Evolutionary conservation across 257 asterid genomes (phyloP).

Genomic region (Solanum paucissectum): DNA sequence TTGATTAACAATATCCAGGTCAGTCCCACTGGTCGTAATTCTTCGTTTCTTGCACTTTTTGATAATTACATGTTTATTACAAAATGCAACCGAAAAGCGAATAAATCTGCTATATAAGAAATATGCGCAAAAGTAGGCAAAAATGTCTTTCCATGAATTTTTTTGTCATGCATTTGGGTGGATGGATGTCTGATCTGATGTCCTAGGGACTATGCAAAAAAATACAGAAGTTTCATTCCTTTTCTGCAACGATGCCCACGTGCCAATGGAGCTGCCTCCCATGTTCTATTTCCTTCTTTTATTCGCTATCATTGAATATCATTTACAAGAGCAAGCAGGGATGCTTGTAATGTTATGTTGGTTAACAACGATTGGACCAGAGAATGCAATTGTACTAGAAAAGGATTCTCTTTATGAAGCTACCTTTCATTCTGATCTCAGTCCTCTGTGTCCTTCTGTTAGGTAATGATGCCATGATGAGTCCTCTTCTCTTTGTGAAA

Average conservation of each 20-base stretch:
- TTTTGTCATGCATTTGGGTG: not conserved
- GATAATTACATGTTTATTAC: not conserved
- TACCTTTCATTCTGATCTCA: not conserved
- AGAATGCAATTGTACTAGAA: not conserved
- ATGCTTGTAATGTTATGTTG: not conserved
- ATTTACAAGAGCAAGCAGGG: not conserved
- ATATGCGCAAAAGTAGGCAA: not conserved
- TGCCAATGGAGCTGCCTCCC: not conserved
- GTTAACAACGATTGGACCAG: not conserved
- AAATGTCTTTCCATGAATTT: not conserved
- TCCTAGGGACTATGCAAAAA: not conserved
- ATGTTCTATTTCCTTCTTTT: not conserved
- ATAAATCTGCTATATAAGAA: not conserved
- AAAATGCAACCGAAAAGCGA: not conserved
- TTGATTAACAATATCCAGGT: conserved; percentile 95
- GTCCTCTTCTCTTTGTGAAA: not conserved
- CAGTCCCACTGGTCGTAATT: conserved; percentile 5
- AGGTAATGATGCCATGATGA: not conserved
- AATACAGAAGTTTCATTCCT: not conserved
- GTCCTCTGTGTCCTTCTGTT: not conserved
- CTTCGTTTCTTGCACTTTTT: not conserved
- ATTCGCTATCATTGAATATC: not conserved
- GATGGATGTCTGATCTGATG: not conserved
- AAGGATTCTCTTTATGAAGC: not conserved
- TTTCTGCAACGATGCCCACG: not conserved